phyloP scores from a whole-genome alignment of 176 grass and related monocot species.

The Poa pratensis region DNA sequence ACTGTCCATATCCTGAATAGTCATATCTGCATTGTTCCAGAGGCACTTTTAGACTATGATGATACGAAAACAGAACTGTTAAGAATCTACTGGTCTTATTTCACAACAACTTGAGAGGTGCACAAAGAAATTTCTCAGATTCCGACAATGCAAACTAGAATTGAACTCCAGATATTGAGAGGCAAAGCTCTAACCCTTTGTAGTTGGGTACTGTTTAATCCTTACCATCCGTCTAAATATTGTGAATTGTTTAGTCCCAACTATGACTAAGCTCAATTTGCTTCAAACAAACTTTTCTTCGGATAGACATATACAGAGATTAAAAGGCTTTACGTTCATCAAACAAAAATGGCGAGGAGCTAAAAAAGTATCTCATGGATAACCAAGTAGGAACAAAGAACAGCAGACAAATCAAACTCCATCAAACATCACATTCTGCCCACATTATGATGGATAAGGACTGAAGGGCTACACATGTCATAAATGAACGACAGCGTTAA shows the following conservation, averaged over 20 bases:
- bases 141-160: background rate
- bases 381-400: constrained; percentile 23
- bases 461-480: constrained; percentile 19
- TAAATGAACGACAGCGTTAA: constrained; percentile 19
- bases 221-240: background rate
- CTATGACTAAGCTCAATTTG: constrained; percentile 29
- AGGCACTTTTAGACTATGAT: constrained; percentile 30
- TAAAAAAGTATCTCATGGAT: constrained; percentile 10
- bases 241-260: constrained; percentile 7
- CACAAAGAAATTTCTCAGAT: too few relatives aligned
- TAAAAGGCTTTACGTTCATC: background rate
- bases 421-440: constrained; percentile 22
- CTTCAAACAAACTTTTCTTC: constrained; percentile 12
- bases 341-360: constrained; percentile 18
- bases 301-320: background rate
- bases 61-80: constrained; percentile 35
- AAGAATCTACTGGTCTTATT: constrained; percentile 8
- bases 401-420: constrained; percentile 30
- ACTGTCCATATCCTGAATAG: constrained; percentile 96
- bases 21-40: constrained; percentile 71
- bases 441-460: constrained; percentile 30
- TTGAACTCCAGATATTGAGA: background rate
- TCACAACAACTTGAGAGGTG: background rate
- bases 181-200: constrained; percentile 11
- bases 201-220: background rate